These are phyloP conservation scores for Penicillium desertorum DNA, from an alignment of 495 filamentous ascomycete genomes.

Conservation along the genomic window DNA sequence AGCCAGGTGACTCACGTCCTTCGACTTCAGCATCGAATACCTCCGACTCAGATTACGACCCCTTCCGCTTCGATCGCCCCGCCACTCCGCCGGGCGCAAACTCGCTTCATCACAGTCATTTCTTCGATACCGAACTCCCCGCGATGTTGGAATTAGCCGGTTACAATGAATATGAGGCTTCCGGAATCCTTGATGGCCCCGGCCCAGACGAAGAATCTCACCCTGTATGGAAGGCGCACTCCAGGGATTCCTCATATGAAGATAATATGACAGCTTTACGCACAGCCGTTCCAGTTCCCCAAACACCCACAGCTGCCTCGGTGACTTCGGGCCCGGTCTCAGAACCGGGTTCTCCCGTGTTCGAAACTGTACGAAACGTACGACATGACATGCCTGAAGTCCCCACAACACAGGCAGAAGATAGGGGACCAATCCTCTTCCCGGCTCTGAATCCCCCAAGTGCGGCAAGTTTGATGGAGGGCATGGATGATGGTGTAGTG, in stretches of 20 bases:
- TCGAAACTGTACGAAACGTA: conserved; percentile 30
- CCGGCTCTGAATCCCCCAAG: conserved; percentile 38
- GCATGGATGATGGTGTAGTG: conserved; percentile 34
- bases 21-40: conserved; percentile 42
- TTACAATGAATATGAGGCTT: conserved; percentile 26
- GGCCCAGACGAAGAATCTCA: conserved; percentile 41
- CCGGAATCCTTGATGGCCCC: conserved; percentile 38
- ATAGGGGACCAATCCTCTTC: conserved; percentile 26
- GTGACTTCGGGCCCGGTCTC: conserved; percentile 15
- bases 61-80: conserved; percentile 47
- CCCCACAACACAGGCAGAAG: conserved; percentile 5
- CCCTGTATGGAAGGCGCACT: conserved; percentile 23
- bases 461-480: conserved; percentile 35
- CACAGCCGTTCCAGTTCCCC: conserved; percentile 18
- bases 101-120: conserved; percentile 17
- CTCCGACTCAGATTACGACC: conserved; percentile 47
- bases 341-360: conserved; percentile 33
- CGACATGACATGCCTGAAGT: conserved; percentile 15
- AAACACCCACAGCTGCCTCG: conserved; percentile 10
- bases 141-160: conserved; percentile 22
- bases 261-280: conserved; percentile 15
- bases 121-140: conserved; percentile 28
- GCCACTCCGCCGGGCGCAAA: conserved; percentile 25
- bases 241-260: conserved; percentile 3
- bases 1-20: conserved; percentile 36